Base-by-base conservation (phyloP, 768 basidiomycete genomes). In the Leccinum arenicola region DNA sequence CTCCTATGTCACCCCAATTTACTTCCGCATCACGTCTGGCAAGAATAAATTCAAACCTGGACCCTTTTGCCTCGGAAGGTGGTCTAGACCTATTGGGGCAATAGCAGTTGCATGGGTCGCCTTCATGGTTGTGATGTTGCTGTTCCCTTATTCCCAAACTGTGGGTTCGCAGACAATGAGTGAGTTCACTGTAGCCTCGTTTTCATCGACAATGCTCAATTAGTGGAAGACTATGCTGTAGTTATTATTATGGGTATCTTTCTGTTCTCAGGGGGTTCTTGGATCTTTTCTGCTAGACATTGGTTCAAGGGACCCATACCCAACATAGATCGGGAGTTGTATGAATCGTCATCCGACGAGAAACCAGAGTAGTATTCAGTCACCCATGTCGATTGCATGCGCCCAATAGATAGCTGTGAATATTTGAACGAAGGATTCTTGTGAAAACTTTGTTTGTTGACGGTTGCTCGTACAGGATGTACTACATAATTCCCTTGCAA, bases 1-100 rank as follows among this genome's bases (percentile, higher is more conserved):
- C 9, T 77, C 75, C n/a, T 76, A 76, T 40, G 70, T 71, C 14
- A 73, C 75, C 21, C 76, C 72, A 1, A 74, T 78, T 25, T 72
- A 70, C 45, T 63, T 75, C 23, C 73, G 75, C 38, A 70, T 74
- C n/a, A 77, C 73, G 15, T 69, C 65, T 25, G 75, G 75, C 6
- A 64, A 68, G 35, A 60, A 67, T n/a, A 68, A 66, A 35, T 66
- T 78, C 43, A 57, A 63, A 21, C 76, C 75, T 12, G 73, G 73
- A 4, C 73, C 74, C 1, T 77, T 79, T 54, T 62, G 60, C 52
- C 72, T 75, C 19, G 69, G 71, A 17, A 54, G 63, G 12, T 76
- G 67, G 66, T 73, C 68, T 27, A 61, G 70, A 17, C 61, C 66
- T 1, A 64, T 78, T 23, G 74, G 74, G 14, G 61, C 66, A 27